phyloP scores from a whole-genome alignment of 805 yeast genomes.

The Zygoascus tannicola region DNA sequence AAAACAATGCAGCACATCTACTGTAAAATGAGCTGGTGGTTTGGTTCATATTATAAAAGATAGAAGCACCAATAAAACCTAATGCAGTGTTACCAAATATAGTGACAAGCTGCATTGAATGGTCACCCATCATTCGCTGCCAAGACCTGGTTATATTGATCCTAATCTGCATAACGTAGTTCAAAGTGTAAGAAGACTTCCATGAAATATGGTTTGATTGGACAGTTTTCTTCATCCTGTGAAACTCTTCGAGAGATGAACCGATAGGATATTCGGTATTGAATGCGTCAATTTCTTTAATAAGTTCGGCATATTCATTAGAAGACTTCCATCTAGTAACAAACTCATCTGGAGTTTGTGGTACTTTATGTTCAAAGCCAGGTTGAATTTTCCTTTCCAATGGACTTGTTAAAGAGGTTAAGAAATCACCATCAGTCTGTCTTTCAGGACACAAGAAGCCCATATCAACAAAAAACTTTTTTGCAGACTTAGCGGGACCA shows the following conservation, averaged over 20 bases:
- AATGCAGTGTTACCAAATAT: conserved; percentile 42
- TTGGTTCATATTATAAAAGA: conserved; percentile 45
- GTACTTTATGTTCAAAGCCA: conserved; percentile 46
- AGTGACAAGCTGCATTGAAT: conserved; percentile 39
- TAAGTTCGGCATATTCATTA: conserved; percentile 34
- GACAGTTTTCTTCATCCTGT: conserved; percentile 25
- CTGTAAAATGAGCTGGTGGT: conserved; percentile 50
- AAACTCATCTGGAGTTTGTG: conserved; percentile 55
- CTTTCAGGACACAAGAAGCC: conserved; percentile 57
- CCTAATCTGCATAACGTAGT: conserved; percentile 40
- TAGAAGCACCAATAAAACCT: conserved; percentile 55
- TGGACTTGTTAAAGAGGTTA: conserved; percentile 63
- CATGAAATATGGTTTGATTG: conserved; percentile 32
- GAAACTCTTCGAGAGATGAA: conserved; percentile 30
- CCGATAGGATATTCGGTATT: conserved; percentile 24
- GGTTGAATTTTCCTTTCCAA: conserved; percentile 41
- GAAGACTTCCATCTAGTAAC: conserved; percentile 49
- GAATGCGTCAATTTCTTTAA: conserved; percentile 39
- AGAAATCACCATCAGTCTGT: conserved; percentile 62
- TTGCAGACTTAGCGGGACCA: conserved; percentile 50
- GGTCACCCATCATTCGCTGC: conserved; percentile 50
- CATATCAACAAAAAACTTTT: conserved; percentile 50
- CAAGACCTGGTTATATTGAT: conserved; percentile 44
- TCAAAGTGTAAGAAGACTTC: conserved; percentile 36
- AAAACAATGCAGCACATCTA: conserved; percentile 56